phyloP scores from a whole-genome alignment of 2,329 filamentous ascomycete species.

The Polytolypa hystricis region DNA sequence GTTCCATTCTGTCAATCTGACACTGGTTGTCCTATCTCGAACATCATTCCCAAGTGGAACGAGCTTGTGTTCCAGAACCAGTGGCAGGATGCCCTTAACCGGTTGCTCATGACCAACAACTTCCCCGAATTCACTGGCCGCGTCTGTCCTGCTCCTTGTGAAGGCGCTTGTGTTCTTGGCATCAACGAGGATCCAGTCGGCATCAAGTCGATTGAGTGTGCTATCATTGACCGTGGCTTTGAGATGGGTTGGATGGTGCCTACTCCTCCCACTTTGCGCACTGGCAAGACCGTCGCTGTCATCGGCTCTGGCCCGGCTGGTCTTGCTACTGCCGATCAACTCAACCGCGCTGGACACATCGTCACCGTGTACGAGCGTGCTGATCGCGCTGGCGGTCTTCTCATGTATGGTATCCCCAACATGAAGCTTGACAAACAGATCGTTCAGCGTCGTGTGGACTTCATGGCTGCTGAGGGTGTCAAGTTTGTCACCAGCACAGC shows the following conservation, averaged over 20 bases:
- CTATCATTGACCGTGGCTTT: slow-evolving; percentile 94
- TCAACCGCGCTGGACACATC: slow-evolving; percentile 80
- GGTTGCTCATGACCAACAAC: slow-evolving; percentile 92
- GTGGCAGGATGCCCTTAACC: slow-evolving; percentile 86
- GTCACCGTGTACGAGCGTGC: slow-evolving; percentile 90
- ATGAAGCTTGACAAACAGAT: slow-evolving; percentile 99
- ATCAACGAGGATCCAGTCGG: slow-evolving; percentile 96
- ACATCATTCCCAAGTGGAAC: slow-evolving; percentile 97
- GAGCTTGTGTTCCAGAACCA: slow-evolving; percentile 65
- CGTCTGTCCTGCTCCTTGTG: slow-evolving; percentile 91
- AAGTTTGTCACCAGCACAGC: slow-evolving; percentile 67
- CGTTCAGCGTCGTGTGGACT: slow-evolving; percentile 87
- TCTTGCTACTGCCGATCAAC: slow-evolving; percentile 80
- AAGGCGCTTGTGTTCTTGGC: slow-evolving; percentile 88
- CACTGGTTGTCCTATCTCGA: slow-evolving; percentile 87
- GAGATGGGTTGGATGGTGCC: slow-evolving; percentile 98
- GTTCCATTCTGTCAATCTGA: slow-evolving; percentile 97
- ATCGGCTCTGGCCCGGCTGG: slow-evolving; percentile 89
- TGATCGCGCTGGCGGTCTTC: slow-evolving; percentile 77
- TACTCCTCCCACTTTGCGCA: slow-evolving; percentile 62
- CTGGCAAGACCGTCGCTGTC: slow-evolving; percentile 77
- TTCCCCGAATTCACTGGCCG: slow-evolving; percentile 97
- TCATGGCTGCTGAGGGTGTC: slow-evolving; percentile 84
- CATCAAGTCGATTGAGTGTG: slow-evolving; percentile 97
- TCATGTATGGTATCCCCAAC: slow-evolving; percentile 98